Evolutionary conservation across 257 asterid species (phyloP).

Genomic region (Capsicum rhomboideum): DNA sequence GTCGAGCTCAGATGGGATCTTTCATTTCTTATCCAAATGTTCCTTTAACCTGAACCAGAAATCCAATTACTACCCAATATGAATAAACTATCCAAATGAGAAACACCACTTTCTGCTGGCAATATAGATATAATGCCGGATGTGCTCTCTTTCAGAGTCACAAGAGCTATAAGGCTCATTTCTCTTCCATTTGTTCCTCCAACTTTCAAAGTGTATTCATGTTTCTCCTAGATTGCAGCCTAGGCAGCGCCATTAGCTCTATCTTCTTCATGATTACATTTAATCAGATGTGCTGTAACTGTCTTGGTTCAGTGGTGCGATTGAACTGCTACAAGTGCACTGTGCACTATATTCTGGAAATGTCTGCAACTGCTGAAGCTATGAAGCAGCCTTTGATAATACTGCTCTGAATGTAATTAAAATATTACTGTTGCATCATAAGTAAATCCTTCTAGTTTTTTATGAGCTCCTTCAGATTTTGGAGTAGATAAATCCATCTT

Average conservation of each 20-base stretch:
- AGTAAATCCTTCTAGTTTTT: not conserved
- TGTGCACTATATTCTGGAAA: not conserved
- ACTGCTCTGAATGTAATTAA: not conserved
- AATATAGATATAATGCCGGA: not conserved
- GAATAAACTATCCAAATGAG: not conserved
- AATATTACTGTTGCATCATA: not conserved
- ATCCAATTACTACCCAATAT: not conserved
- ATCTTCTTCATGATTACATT: not conserved
- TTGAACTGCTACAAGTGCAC: not conserved
- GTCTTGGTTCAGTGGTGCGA: not conserved
- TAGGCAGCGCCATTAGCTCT: not conserved
- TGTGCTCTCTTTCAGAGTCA: not conserved
- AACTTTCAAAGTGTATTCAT: not conserved
- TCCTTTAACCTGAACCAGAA: not conserved
- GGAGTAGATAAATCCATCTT: not conserved
- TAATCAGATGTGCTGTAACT: not conserved
- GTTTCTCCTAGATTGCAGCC: not conserved
- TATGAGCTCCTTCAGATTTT: not conserved
- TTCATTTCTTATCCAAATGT: not conserved
- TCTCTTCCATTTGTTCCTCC: not conserved
- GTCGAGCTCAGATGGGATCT: not conserved
- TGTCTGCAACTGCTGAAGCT: not conserved
- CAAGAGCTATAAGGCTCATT: not conserved
- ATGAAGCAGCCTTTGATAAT: not conserved
- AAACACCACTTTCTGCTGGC: not conserved